Conservation (phyloP, 306 rosid species). For the Castanea sativa region DNA sequence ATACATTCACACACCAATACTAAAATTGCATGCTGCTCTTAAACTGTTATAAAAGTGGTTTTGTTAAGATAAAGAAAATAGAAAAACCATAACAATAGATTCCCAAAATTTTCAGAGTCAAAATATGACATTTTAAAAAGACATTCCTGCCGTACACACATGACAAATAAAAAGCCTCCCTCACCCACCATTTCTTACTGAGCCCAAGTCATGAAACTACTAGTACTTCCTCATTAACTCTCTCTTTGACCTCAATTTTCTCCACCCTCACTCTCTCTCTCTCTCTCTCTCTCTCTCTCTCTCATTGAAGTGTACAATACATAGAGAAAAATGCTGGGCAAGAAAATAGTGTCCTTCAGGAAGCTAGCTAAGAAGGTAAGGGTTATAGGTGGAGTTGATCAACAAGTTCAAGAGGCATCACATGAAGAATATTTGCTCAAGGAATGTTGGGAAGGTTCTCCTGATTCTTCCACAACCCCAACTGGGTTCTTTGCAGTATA, state of each 20-base stretch:
- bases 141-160: constrained; percentile 28
- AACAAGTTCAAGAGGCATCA: constrained; percentile 3
- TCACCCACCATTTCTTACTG: constrained; percentile 21
- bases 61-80: background rate
- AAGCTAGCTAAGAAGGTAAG: constrained; percentile 66
- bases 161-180: constrained; percentile 3
- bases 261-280: background rate
- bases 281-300: background rate
- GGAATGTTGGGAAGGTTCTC: constrained; percentile 29
- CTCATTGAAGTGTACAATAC: too few species aligned
- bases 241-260: background rate
- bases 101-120: background rate
- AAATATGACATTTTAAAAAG: constrained; percentile 6
- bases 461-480: constrained; percentile 41
- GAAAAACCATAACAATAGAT: background rate
- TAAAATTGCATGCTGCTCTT: background rate
- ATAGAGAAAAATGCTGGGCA: constrained; percentile 49
- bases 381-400: constrained; percentile 31
- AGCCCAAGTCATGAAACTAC: constrained; percentile 2
- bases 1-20: too few species aligned
- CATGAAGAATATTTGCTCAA: constrained; percentile 44
- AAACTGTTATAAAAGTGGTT: background rate
- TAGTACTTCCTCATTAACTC: constrained; percentile 1
- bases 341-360: constrained; percentile 54
- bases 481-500: constrained; percentile 74